Evolutionary conservation across 257 asterid genomes (phyloP), one percentile per base, ranked within the genome.

Genomic region (Verbena officinalis): DNA sequence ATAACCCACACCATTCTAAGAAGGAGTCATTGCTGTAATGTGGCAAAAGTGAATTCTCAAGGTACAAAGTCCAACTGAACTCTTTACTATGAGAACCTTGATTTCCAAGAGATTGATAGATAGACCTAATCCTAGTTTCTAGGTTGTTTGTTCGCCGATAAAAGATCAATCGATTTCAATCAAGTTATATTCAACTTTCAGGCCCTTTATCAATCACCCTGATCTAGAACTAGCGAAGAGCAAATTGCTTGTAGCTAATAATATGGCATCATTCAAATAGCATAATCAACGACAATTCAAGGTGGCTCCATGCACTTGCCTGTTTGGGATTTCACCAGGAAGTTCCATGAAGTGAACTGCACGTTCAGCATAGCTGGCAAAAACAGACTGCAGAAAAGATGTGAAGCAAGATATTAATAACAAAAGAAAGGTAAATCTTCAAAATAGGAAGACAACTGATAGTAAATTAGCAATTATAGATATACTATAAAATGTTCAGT

Each of bases 321-420:
- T 94, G 83, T 88, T 94, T 20, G 88, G 89, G 52, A 94, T 83
- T 73, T 94, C 99, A 73, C 99, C 99, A 65, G 99, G 99, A 69
- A 94, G 95, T 69, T 88, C 99, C 99, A 90, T 94, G 78, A 94
- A 94, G 83, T 86, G 99, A 77, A 94, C 92, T 46, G 95, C 82
- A 55, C 97, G 97, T 36, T 86, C 97, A 66, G 83, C 86, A 42
- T 94, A 94, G 74, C 96, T 90, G 61, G 88, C 83, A 81, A 90
- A 94, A 62, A 90, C 89, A 57, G 96, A 85, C 99, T 94, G 90
- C 77, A 67, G 15, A 46, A 52, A 54, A 65, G 58, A 59, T 54
- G 55, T 51, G 4, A 43, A 74, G 20, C 60, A 67, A 39, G 46
- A 33, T 42, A 56, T 66, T 54, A 38, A 34, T n/a, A n/a, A 55